Conservation (phyloP, 306 rosid genomes). For the Cucurbita moschata region DNA sequence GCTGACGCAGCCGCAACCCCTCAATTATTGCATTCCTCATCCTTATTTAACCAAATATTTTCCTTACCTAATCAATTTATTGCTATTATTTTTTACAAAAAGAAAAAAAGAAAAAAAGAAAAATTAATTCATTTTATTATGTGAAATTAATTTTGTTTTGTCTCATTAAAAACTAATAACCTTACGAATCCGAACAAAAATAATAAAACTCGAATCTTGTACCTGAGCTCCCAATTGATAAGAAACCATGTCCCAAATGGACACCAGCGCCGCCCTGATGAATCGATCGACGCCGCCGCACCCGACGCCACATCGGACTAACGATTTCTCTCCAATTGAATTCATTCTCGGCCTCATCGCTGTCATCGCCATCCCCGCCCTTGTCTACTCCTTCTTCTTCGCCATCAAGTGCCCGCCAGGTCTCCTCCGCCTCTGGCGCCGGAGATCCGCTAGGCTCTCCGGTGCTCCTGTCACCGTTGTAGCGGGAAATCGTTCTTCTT, state of each 20-base stretch:
- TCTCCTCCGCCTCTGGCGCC: conserved; percentile 14
- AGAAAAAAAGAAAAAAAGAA: no score
- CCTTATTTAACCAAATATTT: neutral
- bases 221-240: neutral
- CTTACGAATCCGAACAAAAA: neutral
- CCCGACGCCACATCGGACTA: conserved; percentile 21
- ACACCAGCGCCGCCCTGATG: conserved; percentile 17
- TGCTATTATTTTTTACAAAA: neutral
- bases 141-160: neutral
- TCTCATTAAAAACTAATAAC: neutral
- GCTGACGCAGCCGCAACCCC: neutral
- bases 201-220: neutral
- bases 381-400: conserved; percentile 51
- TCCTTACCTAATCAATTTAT: neutral
- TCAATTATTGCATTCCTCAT: neutral
- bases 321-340: conserved; percentile 65
- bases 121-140: neutral
- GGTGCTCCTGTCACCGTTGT: neutral
- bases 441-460: conserved; percentile 9
- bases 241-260: conserved; percentile 23
- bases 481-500: neutral
- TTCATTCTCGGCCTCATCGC: conserved; percentile 66
- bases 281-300: conserved; percentile 29
- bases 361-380: conserved; percentile 58
- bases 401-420: conserved; percentile 45